Conservation (phyloP, 768 basidiomycete genomes). For the Rhizopogon roseolus region DNA sequence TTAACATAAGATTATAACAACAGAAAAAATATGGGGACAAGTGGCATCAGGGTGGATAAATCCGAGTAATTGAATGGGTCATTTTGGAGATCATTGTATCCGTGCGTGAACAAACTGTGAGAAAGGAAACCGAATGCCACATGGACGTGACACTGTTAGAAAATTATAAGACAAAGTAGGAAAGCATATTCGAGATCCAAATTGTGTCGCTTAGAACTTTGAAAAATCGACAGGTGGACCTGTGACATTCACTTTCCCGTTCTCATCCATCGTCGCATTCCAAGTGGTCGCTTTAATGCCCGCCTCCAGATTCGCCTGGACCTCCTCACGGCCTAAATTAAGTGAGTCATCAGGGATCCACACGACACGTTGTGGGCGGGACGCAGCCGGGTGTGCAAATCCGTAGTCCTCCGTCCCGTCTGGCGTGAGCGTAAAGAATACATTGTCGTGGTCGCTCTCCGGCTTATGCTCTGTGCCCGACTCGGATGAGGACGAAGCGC, state of each 20-base stretch:
- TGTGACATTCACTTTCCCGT: conserved; percentile 45
- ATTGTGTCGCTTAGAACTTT: conserved; percentile 20
- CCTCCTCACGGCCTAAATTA: conserved; percentile 63
- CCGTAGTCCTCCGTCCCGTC: conserved; percentile 45
- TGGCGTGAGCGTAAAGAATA: conserved; percentile 17
- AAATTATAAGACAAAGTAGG: not conserved
- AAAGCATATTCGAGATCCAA: not conserved
- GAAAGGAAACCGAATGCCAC: no score
- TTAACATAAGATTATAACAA: not conserved
- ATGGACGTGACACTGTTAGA: no score
- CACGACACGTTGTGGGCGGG: conserved; percentile 65
- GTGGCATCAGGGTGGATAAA: not conserved
- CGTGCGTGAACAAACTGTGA: no score
- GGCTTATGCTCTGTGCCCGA: conserved; percentile 1
- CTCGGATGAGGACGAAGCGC: not conserved
- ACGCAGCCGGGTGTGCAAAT: conserved; percentile 85
- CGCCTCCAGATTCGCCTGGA: conserved; percentile 42
- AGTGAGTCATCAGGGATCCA: conserved; percentile 81
- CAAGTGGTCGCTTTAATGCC: conserved; percentile 48
- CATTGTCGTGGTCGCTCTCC: conserved; percentile 11
- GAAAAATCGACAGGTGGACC: conserved; percentile 20
- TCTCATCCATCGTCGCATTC: conserved; percentile 55
- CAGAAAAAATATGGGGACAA: not conserved
- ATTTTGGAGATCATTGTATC: no score
- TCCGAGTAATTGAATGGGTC: not conserved